phyloP scores from a whole-genome alignment of 495 filamentous ascomycete genomes.

The Penicillium samsonianum region DNA sequence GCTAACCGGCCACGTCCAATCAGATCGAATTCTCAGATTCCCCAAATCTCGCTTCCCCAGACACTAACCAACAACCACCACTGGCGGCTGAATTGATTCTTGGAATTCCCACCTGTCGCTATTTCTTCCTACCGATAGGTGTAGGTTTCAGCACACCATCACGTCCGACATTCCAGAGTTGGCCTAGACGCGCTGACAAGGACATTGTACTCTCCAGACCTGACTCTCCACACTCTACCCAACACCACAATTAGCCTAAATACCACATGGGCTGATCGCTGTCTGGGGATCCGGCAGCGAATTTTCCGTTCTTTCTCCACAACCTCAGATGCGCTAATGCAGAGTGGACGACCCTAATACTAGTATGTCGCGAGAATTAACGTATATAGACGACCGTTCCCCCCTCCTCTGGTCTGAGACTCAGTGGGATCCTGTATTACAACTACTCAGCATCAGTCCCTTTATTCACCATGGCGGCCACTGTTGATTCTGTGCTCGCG shows the following conservation, averaged over 20 bases:
- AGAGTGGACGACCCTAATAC: slow-evolving; percentile 2
- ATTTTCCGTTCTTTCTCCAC: slow-evolving; percentile 17
- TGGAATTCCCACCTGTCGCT: background rate
- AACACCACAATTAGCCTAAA: slow-evolving; percentile 19
- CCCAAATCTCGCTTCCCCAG: slow-evolving; percentile 19
- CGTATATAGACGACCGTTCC: slow-evolving; percentile 13
- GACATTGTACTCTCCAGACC: background rate
- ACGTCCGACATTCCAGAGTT: slow-evolving; percentile 8
- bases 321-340: slow-evolving; percentile 9
- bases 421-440: background rate
- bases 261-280: slow-evolving; percentile 3
- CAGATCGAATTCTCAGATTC: background rate
- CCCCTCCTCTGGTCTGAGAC: background rate
- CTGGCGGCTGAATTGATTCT: slow-evolving; percentile 1
- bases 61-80: too few species aligned
- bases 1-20: slow-evolving; percentile 14
- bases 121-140: slow-evolving; percentile 23
- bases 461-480: slow-evolving; percentile 13
- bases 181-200: slow-evolving; percentile 6
- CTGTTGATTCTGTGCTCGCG: slow-evolving; percentile 20
- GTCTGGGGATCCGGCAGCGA: background rate
- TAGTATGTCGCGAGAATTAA: background rate
- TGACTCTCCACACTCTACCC: background rate
- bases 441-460: background rate
- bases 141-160: slow-evolving; percentile 15